These are phyloP conservation scores for Hericium alpestre DNA, from an alignment of 768 basidiomycete genomes.

Conservation along the genomic window DNA sequence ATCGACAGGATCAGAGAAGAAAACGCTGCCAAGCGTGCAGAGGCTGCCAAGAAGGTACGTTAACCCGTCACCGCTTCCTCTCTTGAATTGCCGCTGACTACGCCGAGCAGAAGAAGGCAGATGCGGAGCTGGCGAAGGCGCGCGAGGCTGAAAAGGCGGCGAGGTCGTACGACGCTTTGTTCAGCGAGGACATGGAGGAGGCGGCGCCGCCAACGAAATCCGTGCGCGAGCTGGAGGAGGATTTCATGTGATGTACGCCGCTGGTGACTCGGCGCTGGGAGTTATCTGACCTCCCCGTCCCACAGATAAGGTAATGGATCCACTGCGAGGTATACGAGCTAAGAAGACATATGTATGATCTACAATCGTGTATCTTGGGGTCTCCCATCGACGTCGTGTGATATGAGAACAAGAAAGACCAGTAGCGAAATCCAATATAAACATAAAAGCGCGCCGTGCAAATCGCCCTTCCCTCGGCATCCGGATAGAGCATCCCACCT, in stretches of 20 bases:
- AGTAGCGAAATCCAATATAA: no score
- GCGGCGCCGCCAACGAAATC: slow-evolving; percentile 36
- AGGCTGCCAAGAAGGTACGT: slow-evolving; percentile 57
- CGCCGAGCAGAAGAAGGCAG: slow-evolving; percentile 57
- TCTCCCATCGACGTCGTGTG: no score
- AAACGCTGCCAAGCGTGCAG: slow-evolving; percentile 48
- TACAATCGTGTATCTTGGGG: no score
- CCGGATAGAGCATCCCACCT: no score
- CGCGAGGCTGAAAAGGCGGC: slow-evolving; percentile 84
- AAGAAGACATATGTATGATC: no score
- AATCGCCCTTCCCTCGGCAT: no score
- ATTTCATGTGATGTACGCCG: slow-evolving; percentile 55
- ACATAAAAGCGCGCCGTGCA: no score
- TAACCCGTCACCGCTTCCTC: not conserved
- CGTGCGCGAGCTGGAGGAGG: slow-evolving; percentile 72
- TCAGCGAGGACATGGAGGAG: slow-evolving; percentile 50
- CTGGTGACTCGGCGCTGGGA: no score
- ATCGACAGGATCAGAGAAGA: slow-evolving; percentile 76
- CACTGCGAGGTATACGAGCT: no score
- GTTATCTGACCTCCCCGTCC: no score
- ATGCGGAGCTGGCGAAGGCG: slow-evolving; percentile 58
- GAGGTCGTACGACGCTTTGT: slow-evolving; percentile 76
- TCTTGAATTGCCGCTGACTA: not conserved
- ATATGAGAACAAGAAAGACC: no score
- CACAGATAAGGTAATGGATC: no score